phyloP scores from a whole-genome alignment of 2,329 filamentous ascomycete species.

The Xylariaceae sp. region DNA sequence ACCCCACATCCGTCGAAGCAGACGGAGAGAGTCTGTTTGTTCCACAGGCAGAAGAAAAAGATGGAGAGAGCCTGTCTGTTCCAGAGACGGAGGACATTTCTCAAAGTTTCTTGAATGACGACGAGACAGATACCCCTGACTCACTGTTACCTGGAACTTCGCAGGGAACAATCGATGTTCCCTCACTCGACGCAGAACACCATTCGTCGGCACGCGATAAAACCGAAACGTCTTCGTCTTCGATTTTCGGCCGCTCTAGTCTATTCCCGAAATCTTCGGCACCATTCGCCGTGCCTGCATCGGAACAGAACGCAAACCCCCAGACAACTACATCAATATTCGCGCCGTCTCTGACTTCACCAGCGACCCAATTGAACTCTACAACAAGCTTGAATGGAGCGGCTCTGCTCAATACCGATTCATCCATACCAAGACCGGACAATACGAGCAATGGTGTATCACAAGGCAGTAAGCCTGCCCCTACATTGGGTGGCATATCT shows the following conservation, averaged over 20 bases:
- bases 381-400: not conserved
- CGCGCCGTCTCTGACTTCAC: not conserved
- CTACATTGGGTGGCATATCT: not conserved
- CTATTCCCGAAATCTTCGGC: not conserved
- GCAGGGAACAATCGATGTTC: not conserved
- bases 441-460: not conserved
- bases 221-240: not conserved
- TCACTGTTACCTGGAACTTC: conserved; percentile 11
- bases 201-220: not conserved
- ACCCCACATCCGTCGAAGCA: not conserved
- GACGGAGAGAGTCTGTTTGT: conserved; percentile 30
- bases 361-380: not conserved
- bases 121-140: conserved; percentile 14
- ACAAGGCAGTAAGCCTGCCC: not conserved
- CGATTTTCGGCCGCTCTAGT: not conserved
- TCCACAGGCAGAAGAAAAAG: conserved; percentile 13
- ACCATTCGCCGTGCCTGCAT: not conserved
- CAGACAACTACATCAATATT: not conserved
- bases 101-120: conserved; percentile 3
- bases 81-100: conserved; percentile 15
- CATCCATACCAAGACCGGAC: not conserved
- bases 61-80: conserved; percentile 30
- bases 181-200: conserved; percentile 5
- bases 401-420: not conserved
- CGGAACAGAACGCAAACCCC: not conserved